A percentile compares a stretch with the other conserved stretches of the same genome.
These are phyloP conservation scores for Pyricularia grisea DNA, from an alignment of 2,329 filamentous ascomycete species.

Conservation along the genomic window DNA sequence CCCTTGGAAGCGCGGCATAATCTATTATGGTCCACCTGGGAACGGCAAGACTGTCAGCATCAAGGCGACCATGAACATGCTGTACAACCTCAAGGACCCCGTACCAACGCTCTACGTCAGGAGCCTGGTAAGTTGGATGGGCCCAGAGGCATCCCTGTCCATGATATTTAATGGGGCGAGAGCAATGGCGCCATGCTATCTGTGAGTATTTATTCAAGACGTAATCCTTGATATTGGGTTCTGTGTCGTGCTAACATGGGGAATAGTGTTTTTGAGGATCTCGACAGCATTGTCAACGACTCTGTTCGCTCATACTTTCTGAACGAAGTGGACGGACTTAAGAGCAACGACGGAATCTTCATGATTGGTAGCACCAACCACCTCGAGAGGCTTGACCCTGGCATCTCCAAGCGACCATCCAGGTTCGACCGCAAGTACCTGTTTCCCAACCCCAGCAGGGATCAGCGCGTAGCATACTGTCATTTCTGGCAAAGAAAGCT, in stretches of 20 bases:
- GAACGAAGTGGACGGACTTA: conserved; percentile 63
- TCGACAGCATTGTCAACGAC: conserved; percentile 57
- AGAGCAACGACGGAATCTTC: conserved; percentile 61
- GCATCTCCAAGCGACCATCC: conserved; percentile 55
- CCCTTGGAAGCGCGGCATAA: conserved; percentile 63
- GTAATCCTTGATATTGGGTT: not conserved
- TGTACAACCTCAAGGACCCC: conserved; percentile 41
- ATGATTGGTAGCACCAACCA: conserved; percentile 60
- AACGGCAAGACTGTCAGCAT: conserved; percentile 63
- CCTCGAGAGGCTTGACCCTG: conserved; percentile 57
- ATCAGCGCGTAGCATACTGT: conserved; percentile 49
- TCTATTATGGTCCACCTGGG: conserved; percentile 53
- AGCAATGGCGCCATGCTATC: conserved; percentile 20
- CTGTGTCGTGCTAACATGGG: conserved; percentile 23
- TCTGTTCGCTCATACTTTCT: conserved; percentile 58
- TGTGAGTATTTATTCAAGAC: conserved; percentile 11
- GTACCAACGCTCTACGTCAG: conserved; percentile 56
- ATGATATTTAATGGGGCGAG: conserved; percentile 50
- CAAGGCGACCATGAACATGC: conserved; percentile 59
- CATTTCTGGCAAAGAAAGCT: conserved; percentile 54
- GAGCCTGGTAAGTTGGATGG: conserved; percentile 35
- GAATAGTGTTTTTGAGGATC: conserved; percentile 62
- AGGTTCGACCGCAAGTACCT: conserved; percentile 59
- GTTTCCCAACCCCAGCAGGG: conserved; percentile 46
- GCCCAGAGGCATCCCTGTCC: conserved; percentile 45